A percentile compares a stretch with the other conserved stretches of the same genome.
Evolutionary conservation across 208 protist genomes (phyloP).

Genomic region (Angomonas deanei): DNA sequence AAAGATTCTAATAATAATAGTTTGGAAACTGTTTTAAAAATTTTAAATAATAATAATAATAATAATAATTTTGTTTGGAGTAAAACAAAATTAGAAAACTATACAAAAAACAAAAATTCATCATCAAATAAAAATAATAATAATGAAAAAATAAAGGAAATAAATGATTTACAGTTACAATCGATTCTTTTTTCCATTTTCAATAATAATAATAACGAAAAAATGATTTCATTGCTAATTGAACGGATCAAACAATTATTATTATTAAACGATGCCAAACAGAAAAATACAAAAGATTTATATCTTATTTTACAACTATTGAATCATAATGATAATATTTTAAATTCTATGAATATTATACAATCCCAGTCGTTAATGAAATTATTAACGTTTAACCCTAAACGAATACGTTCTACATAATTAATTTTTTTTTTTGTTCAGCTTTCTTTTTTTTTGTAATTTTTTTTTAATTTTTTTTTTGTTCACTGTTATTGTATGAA

Average conservation of each 20-base stretch:
- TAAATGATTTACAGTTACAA: no score
- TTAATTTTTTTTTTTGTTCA: background rate
- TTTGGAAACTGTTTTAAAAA: no score
- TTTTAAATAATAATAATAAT: conserved; percentile 1
- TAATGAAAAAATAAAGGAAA: no score
- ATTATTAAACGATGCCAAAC: background rate
- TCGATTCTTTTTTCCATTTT: background rate
- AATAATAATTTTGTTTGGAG: background rate
- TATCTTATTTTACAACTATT: background rate
- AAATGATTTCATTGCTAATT: no score
- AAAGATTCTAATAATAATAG: no score
- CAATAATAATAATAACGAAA: background rate
- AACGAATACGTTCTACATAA: background rate
- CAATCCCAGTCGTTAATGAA: background rate
- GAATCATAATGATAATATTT: background rate
- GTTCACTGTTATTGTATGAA: conserved; percentile 6
- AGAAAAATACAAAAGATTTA: no score
- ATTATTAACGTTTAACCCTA: background rate
- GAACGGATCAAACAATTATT: no score
- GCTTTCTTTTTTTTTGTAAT: conserved; percentile 6
- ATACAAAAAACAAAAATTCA: background rate
- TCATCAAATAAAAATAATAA: background rate
- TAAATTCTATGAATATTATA: background rate
- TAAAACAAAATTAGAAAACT: background rate
- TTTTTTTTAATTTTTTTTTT: conserved; percentile 5